Evolutionary conservation across 2,329 filamentous ascomycete species (phyloP).

Genomic region (Talaromyces verruculosus): DNA sequence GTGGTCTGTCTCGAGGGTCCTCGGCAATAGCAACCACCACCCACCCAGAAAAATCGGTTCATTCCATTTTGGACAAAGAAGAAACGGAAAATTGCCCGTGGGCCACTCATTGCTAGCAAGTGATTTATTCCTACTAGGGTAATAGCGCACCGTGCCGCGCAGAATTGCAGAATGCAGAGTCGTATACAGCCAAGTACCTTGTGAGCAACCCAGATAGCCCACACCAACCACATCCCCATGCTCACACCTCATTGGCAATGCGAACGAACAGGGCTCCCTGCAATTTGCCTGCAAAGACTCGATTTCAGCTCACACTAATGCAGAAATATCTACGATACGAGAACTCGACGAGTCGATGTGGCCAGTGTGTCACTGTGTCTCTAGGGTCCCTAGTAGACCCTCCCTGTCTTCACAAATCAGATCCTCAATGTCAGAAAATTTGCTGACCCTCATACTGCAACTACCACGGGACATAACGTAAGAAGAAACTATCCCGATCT

Average conservation of each 20-base stretch:
- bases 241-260: not conserved
- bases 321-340: not conserved
- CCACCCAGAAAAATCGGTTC: not conserved
- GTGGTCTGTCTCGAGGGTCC: not conserved
- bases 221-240: not conserved
- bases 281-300: not conserved
- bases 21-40: not conserved
- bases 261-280: not conserved
- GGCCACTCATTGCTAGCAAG: not conserved
- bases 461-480: not conserved
- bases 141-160: slow-evolving; percentile 3
- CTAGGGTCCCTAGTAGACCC: not conserved
- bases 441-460: not conserved
- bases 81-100: not conserved
- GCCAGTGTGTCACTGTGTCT: not conserved
- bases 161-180: not conserved
- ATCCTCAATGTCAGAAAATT: not conserved
- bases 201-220: slow-evolving; percentile 10
- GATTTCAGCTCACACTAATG: not conserved
- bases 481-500: not conserved
- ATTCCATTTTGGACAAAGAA: not conserved
- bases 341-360: not conserved
- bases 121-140: not conserved
- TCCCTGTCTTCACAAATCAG: not conserved
- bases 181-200: slow-evolving; percentile 13